Percentiles rank a stretch among this genome's conserved stretches.
Conservation (phyloP, 176 grass and related monocot genomes). For the Oryza glumipatula region DNA sequence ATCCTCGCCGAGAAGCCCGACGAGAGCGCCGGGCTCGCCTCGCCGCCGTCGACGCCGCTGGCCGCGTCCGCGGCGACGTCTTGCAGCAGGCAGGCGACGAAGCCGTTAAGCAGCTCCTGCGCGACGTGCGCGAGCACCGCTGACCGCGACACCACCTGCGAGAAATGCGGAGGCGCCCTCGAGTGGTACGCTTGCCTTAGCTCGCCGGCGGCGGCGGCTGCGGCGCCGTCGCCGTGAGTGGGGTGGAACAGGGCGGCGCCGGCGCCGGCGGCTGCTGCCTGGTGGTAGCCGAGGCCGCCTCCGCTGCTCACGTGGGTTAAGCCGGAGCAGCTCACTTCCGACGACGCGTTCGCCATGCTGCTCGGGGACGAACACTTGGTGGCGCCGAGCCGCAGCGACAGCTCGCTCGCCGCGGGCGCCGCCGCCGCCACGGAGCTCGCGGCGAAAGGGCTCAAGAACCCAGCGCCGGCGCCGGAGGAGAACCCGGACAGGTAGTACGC, state of each 20-base stretch:
- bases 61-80: slow-evolving; percentile 39
- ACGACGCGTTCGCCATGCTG: slow-evolving; percentile 40
- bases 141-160: slow-evolving; percentile 52
- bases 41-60: slow-evolving; percentile 16
- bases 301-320: slow-evolving; percentile 43
- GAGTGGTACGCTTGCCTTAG: background rate
- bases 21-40: slow-evolving; percentile 40
- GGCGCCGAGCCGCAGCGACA: slow-evolving; percentile 53
- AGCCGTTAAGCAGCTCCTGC: slow-evolving; percentile 67
- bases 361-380: slow-evolving; percentile 35
- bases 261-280: background rate
- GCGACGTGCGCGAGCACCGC: slow-evolving; percentile 52
- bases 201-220: background rate
- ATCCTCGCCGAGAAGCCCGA: slow-evolving; percentile 44
- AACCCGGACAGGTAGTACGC: slow-evolving; percentile 33
- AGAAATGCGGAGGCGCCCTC: slow-evolving; percentile 43
- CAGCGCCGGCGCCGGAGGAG: slow-evolving; percentile 2
- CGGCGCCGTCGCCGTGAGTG: slow-evolving; percentile 16
- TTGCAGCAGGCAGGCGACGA: slow-evolving; percentile 49
- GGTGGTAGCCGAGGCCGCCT: slow-evolving; percentile 25
- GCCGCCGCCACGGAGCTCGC: background rate
- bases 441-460: slow-evolving; percentile 33
- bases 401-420: slow-evolving; percentile 49
- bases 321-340: slow-evolving; percentile 68
- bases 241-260: slow-evolving; percentile 16